These are phyloP conservation scores for Aspergillus unguis DNA, from an alignment of 2,329 filamentous ascomycete species.

Conservation along the genomic window DNA sequence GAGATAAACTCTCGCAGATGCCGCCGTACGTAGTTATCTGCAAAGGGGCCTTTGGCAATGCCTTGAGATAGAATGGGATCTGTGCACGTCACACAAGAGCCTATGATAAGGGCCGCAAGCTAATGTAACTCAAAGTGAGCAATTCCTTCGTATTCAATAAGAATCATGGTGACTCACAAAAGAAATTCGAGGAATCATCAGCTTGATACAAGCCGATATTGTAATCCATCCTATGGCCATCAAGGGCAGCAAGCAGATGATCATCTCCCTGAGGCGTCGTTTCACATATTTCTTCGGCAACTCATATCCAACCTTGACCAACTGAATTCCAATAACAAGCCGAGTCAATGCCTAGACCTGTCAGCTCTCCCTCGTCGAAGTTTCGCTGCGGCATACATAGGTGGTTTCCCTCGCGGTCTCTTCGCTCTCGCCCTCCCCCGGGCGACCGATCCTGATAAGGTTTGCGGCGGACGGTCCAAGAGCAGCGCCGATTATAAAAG, in stretches of 20 bases:
- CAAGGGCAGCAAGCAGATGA: slow-evolving; percentile 55
- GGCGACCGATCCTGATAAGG: slow-evolving; percentile 48
- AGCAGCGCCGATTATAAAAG: slow-evolving; percentile 52
- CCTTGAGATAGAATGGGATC: slow-evolving; percentile 62
- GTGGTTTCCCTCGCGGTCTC: slow-evolving; percentile 39
- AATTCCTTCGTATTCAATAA: not conserved
- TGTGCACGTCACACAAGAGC: slow-evolving; percentile 59
- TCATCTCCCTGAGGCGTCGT: slow-evolving; percentile 52
- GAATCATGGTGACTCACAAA: slow-evolving; percentile 29
- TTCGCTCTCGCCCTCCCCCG: slow-evolving; percentile 33
- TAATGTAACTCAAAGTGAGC: slow-evolving; percentile 13
- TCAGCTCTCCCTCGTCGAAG: slow-evolving; percentile 3
- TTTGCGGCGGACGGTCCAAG: slow-evolving; percentile 56
- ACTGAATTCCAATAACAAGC: slow-evolving; percentile 61
- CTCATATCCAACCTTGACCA: slow-evolving; percentile 63
- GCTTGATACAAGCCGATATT: slow-evolving; percentile 55
- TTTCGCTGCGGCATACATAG: slow-evolving; percentile 30
- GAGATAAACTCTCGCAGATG: slow-evolving; percentile 60
- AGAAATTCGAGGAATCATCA: slow-evolving; percentile 54
- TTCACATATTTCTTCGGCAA: slow-evolving; percentile 56
- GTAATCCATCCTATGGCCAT: slow-evolving; percentile 63
- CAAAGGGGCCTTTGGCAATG: slow-evolving; percentile 61
- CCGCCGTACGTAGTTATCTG: slow-evolving; percentile 59
- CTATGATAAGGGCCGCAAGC: slow-evolving; percentile 56
- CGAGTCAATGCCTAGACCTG: slow-evolving; percentile 46